phyloP scores from a whole-genome alignment of 2,329 filamentous ascomycete genomes.

The Chalaropsis thielavioides region DNA sequence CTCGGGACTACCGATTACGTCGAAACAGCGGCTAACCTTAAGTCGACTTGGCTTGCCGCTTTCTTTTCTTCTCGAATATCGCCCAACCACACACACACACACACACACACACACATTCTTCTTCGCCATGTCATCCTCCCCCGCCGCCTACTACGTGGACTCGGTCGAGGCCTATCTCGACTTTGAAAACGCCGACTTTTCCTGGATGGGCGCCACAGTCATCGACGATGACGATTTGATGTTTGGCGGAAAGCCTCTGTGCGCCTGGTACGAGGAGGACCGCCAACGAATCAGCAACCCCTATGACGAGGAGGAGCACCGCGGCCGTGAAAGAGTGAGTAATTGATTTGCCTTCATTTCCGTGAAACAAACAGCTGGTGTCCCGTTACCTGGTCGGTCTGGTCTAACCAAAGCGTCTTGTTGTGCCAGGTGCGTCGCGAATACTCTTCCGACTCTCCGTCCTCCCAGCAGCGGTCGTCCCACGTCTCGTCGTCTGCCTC shows the following conservation, averaged over 20 bases:
- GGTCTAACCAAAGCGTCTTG: neutral
- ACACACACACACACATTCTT: too few species aligned
- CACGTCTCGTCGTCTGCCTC: neutral
- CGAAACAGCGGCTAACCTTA: slow-evolving; percentile 6
- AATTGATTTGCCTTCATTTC: neutral
- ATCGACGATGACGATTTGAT: slow-evolving; percentile 46
- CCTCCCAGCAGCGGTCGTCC: slow-evolving; percentile 3
- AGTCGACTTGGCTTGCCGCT: neutral
- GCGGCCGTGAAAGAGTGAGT: slow-evolving; percentile 28
- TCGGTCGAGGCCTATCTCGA: slow-evolving; percentile 11
- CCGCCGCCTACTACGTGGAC: neutral
- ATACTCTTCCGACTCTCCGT: slow-evolving; percentile 9
- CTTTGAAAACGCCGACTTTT: slow-evolving; percentile 19
- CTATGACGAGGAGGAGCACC: slow-evolving; percentile 28
- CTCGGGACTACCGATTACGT: neutral
- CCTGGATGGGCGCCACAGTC: slow-evolving; percentile 36
- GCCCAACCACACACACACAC: too few species aligned
- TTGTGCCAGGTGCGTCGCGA: slow-evolving; percentile 12
- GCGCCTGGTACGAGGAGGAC: slow-evolving; percentile 47
- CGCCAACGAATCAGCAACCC: slow-evolving; percentile 30
- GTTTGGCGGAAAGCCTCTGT: slow-evolving; percentile 45
- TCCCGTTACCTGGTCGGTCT: neutral
- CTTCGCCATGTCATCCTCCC: slow-evolving; percentile 8
- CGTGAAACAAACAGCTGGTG: neutral
- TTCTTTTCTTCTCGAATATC: neutral